phyloP scores from a whole-genome alignment of 2,329 filamentous ascomycete genomes.

The Talaromyces sp. region DNA sequence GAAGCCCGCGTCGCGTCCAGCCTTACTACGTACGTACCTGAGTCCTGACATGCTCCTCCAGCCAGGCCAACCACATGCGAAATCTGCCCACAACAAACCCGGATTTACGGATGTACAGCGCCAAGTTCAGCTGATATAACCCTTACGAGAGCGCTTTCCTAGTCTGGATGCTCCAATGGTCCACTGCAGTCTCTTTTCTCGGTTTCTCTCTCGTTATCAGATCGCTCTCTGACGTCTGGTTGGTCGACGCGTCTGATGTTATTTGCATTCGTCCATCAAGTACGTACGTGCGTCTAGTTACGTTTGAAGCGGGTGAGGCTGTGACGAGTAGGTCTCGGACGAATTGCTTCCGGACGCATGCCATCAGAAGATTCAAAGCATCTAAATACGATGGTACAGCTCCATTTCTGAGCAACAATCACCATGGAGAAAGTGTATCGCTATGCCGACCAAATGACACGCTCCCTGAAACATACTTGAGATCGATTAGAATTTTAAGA shows the following conservation, averaged over 20 bases:
- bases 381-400: not conserved
- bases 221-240: conserved; percentile 5
- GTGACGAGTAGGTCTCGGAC: not conserved
- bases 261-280: not conserved
- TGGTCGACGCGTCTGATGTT: conserved; percentile 15
- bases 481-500: not conserved
- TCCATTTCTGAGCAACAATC: not conserved
- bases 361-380: too few species aligned
- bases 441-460: conserved; percentile 5
- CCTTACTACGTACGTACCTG: too few species aligned
- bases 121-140: conserved; percentile 11
- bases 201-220: conserved; percentile 19
- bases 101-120: conserved; percentile 20
- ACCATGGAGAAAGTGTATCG: not conserved
- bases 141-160: conserved; percentile 10
- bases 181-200: not conserved
- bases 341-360: not conserved
- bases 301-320: too few species aligned
- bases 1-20: conserved; percentile 17
- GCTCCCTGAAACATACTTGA: conserved; percentile 2
- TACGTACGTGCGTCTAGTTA: too few species aligned
- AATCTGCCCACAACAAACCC: conserved; percentile 12
- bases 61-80: not conserved
- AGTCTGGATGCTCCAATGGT: conserved; percentile 3
- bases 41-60: not conserved